These are phyloP conservation scores for Populus simonii DNA, from an alignment of 345 rosid species.

Conservation along the genomic window DNA sequence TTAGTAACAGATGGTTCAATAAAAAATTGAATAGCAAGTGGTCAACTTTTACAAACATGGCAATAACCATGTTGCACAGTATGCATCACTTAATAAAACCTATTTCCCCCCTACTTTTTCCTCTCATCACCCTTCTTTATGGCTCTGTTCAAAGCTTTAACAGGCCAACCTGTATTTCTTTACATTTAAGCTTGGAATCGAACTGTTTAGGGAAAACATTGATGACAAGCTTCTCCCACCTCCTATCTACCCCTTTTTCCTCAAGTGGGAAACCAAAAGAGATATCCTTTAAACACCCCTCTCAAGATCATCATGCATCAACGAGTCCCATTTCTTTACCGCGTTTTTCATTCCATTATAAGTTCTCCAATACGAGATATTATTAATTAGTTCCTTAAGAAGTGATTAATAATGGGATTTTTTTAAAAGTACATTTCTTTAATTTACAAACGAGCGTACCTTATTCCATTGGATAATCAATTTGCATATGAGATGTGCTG, in stretches of 20 bases:
- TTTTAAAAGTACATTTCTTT: not conserved
- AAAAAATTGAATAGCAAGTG: not conserved
- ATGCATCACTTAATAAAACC: conserved; percentile 7
- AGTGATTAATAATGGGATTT: not conserved
- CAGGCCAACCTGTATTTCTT: conserved; percentile 41
- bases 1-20: not conserved
- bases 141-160: conserved; percentile 21
- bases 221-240: conserved; percentile 23
- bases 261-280: conserved; percentile 26
- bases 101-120: not conserved
- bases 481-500: not conserved
- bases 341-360: not conserved
- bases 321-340: not conserved
- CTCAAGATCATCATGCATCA: conserved; percentile 12
- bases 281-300: conserved; percentile 19
- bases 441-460: not conserved
- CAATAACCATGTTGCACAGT: conserved; percentile 6
- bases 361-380: not conserved
- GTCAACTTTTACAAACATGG: not conserved
- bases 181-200: conserved; percentile 41
- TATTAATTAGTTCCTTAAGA: not conserved
- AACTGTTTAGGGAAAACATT: conserved; percentile 22
- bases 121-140: conserved; percentile 9
- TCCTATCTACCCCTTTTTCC: conserved; percentile 15
- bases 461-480: not conserved